phyloP scores from a whole-genome alignment of 176 grass and related monocot genomes.

The Poa pratensis region DNA sequence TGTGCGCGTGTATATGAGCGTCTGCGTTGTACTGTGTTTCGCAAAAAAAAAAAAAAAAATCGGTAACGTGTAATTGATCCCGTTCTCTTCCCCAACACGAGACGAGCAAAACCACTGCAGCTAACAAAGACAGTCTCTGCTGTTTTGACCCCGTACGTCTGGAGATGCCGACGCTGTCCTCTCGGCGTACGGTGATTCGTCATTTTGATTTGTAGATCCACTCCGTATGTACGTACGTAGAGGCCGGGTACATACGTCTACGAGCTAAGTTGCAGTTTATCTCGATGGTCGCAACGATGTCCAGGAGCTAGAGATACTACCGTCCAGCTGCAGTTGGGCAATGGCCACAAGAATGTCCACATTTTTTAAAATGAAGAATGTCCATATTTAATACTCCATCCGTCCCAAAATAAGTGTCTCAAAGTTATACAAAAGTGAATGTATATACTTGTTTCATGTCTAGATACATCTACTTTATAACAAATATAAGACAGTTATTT shows the following conservation, averaged over 20 bases:
- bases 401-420: too few relatives aligned
- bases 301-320: too few relatives aligned
- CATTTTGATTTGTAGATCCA: neutral
- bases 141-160: slow-evolving; percentile 1
- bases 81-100: too few relatives aligned
- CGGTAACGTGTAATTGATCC: too few relatives aligned
- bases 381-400: neutral
- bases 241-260: neutral
- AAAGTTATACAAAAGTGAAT: too few relatives aligned
- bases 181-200: neutral
- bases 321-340: neutral
- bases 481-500: too few relatives aligned
- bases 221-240: neutral
- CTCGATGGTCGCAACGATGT: neutral
- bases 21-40: too few relatives aligned
- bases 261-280: neutral
- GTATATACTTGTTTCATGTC: too few relatives aligned
- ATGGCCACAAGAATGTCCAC: neutral
- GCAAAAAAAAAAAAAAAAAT: too few relatives aligned
- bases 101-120: too few relatives aligned
- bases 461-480: too few relatives aligned
- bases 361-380: neutral
- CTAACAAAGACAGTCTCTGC: neutral
- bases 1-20: too few relatives aligned
- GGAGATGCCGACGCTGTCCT: neutral